Evolutionary conservation across 1,284 basidiomycete species (phyloP).

Genomic region (Pyrrhoderma lamaoense): DNA sequence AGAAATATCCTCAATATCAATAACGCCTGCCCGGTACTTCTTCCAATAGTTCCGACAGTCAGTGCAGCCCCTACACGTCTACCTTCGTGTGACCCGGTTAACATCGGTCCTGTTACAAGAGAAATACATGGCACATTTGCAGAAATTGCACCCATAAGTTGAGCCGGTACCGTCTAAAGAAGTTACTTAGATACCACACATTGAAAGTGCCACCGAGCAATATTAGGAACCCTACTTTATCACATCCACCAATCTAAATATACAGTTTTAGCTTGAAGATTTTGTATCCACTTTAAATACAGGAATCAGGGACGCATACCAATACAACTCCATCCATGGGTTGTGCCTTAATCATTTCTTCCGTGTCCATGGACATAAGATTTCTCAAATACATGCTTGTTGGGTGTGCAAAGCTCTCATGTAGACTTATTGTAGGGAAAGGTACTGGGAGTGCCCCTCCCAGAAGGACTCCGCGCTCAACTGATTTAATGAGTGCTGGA

Average conservation of each 20-base stretch:
- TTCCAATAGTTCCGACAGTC: constrained; percentile 30
- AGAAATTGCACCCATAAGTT: constrained; percentile 30
- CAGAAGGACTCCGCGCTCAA: constrained; percentile 28
- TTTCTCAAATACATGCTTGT: constrained; percentile 31
- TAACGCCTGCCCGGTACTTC: constrained; percentile 26
- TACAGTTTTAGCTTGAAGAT: too few relatives aligned
- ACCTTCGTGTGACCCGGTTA: constrained; percentile 28
- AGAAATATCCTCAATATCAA: constrained; percentile 29
- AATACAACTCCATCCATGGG: constrained; percentile 31
- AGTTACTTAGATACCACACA: too few relatives aligned
- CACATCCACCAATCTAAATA: constrained; percentile 29
- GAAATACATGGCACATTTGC: constrained; percentile 29
- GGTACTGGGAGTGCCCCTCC: constrained; percentile 27
- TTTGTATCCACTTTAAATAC: too few relatives aligned
- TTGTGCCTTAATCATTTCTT: constrained; percentile 31
- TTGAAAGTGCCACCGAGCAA: background rate
- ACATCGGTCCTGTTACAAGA: constrained; percentile 30
- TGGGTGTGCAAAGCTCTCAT: constrained; percentile 29
- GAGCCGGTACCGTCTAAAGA: constrained; percentile 27
- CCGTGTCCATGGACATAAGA: constrained; percentile 30
- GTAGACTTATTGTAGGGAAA: constrained; percentile 30
- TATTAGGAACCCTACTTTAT: constrained; percentile 21
- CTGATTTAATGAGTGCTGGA: constrained; percentile 26
- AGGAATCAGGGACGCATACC: constrained; percentile 5
- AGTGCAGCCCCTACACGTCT: constrained; percentile 29